A percentile compares a stretch with the other conserved stretches of the same genome.
Conservation (phyloP, 805 yeast genomes). For the Tetrapisispora fleetii region DNA sequence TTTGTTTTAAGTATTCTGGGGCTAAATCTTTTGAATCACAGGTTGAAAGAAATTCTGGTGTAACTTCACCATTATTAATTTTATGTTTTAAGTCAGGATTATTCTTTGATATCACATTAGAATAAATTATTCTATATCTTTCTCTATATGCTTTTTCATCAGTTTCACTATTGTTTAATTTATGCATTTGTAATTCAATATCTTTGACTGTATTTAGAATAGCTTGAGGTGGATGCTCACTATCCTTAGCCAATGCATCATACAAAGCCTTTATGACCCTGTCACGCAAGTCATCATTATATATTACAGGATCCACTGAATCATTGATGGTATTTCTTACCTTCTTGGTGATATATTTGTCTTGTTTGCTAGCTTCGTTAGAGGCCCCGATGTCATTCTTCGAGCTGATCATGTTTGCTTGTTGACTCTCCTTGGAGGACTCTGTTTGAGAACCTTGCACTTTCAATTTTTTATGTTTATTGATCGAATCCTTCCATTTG, state of each 20-base stretch:
- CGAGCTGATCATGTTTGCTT: background rate
- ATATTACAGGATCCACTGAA: conserved; percentile 59
- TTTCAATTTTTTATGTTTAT: conserved; percentile 41
- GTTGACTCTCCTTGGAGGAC: background rate
- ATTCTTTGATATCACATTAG: conserved; percentile 80
- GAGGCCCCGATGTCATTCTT: background rate
- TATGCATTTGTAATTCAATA: conserved; percentile 65
- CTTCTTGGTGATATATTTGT: conserved; percentile 38
- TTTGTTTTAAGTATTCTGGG: conserved; percentile 78
- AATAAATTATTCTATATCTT: conserved; percentile 75
- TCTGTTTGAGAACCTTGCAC: conserved; percentile 11
- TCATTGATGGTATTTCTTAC: conserved; percentile 78
- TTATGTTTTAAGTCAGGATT: conserved; percentile 75
- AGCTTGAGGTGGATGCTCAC: conserved; percentile 48
- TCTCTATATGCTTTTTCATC: conserved; percentile 53
- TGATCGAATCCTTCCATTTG: conserved; percentile 84
- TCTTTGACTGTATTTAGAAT: conserved; percentile 56
- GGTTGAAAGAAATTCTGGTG: conserved; percentile 53
- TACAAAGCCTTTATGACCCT: conserved; percentile 76
- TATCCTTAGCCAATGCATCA: conserved; percentile 79
- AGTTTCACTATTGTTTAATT: conserved; percentile 46
- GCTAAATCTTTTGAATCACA: conserved; percentile 96
- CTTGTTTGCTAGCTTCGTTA: conserved; percentile 20
- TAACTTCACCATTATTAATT: conserved; percentile 56
- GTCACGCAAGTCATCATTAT: conserved; percentile 74